These are phyloP conservation scores for Stemphylium vesicarium DNA, from an alignment of 2,329 filamentous ascomycete species.

Conservation along the genomic window DNA sequence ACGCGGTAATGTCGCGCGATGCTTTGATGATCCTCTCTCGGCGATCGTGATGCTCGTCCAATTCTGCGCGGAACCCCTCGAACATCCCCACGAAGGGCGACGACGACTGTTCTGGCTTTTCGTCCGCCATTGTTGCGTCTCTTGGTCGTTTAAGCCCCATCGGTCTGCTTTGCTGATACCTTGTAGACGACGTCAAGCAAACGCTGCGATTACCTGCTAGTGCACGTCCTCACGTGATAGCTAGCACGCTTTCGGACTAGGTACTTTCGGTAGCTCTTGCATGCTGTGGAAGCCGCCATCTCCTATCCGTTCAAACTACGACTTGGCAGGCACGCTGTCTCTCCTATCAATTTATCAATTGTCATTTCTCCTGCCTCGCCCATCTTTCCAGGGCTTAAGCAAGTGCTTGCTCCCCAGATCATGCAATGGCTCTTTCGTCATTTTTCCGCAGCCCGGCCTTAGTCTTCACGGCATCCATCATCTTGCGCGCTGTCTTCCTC, in stretches of 20 bases:
- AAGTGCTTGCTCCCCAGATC: neutral
- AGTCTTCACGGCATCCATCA: slow-evolving; percentile 56
- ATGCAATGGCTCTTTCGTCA: slow-evolving; percentile 34
- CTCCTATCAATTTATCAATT: neutral
- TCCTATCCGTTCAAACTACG: neutral
- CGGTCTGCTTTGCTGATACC: slow-evolving; percentile 16
- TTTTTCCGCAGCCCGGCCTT: slow-evolving; percentile 44
- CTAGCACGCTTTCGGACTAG: slow-evolving; percentile 28
- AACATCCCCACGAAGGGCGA: slow-evolving; percentile 73
- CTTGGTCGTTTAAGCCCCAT: slow-evolving; percentile 42
- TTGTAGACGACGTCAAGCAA: slow-evolving; percentile 28
- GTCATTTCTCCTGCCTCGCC: neutral
- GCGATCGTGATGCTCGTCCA: slow-evolving; percentile 94
- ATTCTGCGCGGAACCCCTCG: slow-evolving; percentile 79
- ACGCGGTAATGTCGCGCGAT: slow-evolving; percentile 87
- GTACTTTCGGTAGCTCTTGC: slow-evolving; percentile 22
- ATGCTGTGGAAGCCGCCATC: slow-evolving; percentile 2
- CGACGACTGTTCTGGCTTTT: slow-evolving; percentile 36
- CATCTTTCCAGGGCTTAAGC: neutral
- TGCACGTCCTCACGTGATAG: slow-evolving; percentile 29
- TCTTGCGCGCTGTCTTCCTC: slow-evolving; percentile 75
- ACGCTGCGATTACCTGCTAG: slow-evolving; percentile 24
- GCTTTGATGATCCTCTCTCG: slow-evolving; percentile 89
- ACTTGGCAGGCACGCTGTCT: neutral
- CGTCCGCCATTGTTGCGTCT: slow-evolving; percentile 46